These are phyloP conservation scores for Alternaria sp. DNA, from an alignment of 2,329 filamentous ascomycete species.

Conservation along the genomic window DNA sequence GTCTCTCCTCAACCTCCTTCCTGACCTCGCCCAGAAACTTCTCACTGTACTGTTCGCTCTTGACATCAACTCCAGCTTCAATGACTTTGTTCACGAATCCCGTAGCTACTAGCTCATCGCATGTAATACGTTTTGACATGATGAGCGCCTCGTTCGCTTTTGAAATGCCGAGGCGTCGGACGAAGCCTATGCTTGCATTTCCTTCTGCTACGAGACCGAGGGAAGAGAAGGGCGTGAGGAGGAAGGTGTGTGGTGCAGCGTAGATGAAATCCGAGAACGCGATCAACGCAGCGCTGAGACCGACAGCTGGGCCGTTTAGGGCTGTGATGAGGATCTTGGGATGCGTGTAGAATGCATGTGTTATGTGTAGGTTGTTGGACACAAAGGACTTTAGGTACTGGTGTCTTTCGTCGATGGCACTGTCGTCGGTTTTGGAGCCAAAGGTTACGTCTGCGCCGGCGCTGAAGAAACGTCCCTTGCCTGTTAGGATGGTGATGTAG, in stretches of 20 bases:
- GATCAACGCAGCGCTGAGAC: slow-evolving; percentile 84
- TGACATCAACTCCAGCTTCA: slow-evolving; percentile 57
- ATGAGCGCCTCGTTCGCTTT: slow-evolving; percentile 93
- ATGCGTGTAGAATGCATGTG: slow-evolving; percentile 89
- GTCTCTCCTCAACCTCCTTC: slow-evolving; percentile 78
- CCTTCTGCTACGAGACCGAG: slow-evolving; percentile 92
- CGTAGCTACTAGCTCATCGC: slow-evolving; percentile 75
- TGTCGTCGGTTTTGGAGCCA: slow-evolving; percentile 53
- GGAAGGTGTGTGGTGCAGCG: slow-evolving; percentile 77
- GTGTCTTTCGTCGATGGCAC: slow-evolving; percentile 54
- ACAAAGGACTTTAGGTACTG: slow-evolving; percentile 77
- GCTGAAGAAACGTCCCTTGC: slow-evolving; percentile 83
- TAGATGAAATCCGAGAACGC: slow-evolving; percentile 94
- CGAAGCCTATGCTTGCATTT: slow-evolving; percentile 79
- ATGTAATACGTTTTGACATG: slow-evolving; percentile 81
- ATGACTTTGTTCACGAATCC: slow-evolving; percentile 92
- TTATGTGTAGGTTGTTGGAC: slow-evolving; percentile 87
- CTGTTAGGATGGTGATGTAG: slow-evolving; percentile 84
- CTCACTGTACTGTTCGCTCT: slow-evolving; percentile 62
- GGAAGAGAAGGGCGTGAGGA: slow-evolving; percentile 90
- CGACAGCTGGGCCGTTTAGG: slow-evolving; percentile 90
- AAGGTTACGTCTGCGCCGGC: slow-evolving; percentile 86
- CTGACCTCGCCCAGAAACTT: slow-evolving; percentile 78
- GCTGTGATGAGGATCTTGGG: slow-evolving; percentile 92
- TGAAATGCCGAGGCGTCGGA: slow-evolving; percentile 78